These are phyloP conservation scores for Boletus speciosus DNA, from an alignment of 768 basidiomycete genomes.

Conservation along the genomic window DNA sequence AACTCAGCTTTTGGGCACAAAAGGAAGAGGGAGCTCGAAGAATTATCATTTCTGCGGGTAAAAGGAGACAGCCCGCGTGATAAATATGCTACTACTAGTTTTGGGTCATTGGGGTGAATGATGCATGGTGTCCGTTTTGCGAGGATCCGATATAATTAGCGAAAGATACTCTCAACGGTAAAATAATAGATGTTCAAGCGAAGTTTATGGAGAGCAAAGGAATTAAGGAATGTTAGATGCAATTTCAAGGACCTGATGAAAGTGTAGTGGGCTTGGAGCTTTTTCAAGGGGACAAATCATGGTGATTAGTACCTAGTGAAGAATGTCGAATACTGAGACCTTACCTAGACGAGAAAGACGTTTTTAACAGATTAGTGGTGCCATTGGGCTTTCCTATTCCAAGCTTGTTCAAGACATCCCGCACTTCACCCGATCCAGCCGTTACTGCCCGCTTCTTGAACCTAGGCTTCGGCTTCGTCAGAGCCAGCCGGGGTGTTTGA, in stretches of 20 bases:
- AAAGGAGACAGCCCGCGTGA: constrained; percentile 24
- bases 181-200: constrained; percentile 9
- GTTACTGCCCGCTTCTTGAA: constrained; percentile 50
- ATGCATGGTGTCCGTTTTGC: constrained; percentile 18
- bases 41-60: constrained; percentile 45
- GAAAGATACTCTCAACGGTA: constrained; percentile 11
- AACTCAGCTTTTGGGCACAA: constrained; percentile 83
- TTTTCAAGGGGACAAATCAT: constrained; percentile 1
- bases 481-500: constrained; percentile 38
- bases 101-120: constrained; percentile 8
- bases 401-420: constrained; percentile 77
- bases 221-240: constrained; percentile 7
- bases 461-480: constrained; percentile 54
- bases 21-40: constrained; percentile 76
- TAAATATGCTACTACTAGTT: constrained; percentile 17
- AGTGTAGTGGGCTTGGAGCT: constrained; percentile 16
- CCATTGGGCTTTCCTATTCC: constrained; percentile 72
- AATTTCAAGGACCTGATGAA: constrained; percentile 15
- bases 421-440: constrained; percentile 64
- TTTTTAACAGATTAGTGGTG: constrained; percentile 60
- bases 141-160: constrained; percentile 17
- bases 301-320: constrained; percentile 2
- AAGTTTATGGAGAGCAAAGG: constrained; percentile 1
- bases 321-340: constrained; percentile 8
- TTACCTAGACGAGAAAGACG: constrained; percentile 60